Evolutionary conservation across 495 filamentous ascomycete genomes (phyloP).

Genomic region (Lophium mytilinum): DNA sequence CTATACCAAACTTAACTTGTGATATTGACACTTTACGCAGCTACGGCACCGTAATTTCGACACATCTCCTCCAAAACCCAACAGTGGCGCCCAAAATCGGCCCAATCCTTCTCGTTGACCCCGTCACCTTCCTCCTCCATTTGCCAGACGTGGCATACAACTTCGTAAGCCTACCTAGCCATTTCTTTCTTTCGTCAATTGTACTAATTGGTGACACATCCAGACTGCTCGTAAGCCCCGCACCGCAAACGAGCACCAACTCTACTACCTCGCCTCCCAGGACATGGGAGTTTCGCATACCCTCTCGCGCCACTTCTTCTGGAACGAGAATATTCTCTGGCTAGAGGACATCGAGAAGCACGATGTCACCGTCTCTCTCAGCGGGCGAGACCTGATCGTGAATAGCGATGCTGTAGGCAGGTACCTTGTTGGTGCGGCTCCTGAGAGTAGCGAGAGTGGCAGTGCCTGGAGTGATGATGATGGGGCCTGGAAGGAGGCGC

Average conservation of each 20-base stretch:
- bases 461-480: constrained; percentile 29
- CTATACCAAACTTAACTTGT: neutral
- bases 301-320: constrained; percentile 56
- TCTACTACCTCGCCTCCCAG: constrained; percentile 60
- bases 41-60: constrained; percentile 52
- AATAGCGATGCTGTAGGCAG: constrained; percentile 48
- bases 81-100: constrained; percentile 37
- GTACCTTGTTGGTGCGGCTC: constrained; percentile 41
- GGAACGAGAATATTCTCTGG: constrained; percentile 60
- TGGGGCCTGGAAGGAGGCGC: constrained; percentile 36
- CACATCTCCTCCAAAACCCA: constrained; percentile 49
- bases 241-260: constrained; percentile 53
- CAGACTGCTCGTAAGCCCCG: constrained; percentile 38
- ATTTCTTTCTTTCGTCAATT: constrained; percentile 29
- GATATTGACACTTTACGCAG: neutral
- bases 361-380: constrained; percentile 47
- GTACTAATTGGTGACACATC: neutral
- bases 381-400: constrained; percentile 57
- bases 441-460: constrained; percentile 2
- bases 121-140: constrained; percentile 57
- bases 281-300: constrained; percentile 55
- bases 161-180: too few relatives aligned
- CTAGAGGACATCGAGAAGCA: constrained; percentile 47
- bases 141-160: constrained; percentile 65
- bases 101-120: constrained; percentile 52